phyloP scores from a whole-genome alignment of 495 filamentous ascomycete species.

The Podospora tetraspora region DNA sequence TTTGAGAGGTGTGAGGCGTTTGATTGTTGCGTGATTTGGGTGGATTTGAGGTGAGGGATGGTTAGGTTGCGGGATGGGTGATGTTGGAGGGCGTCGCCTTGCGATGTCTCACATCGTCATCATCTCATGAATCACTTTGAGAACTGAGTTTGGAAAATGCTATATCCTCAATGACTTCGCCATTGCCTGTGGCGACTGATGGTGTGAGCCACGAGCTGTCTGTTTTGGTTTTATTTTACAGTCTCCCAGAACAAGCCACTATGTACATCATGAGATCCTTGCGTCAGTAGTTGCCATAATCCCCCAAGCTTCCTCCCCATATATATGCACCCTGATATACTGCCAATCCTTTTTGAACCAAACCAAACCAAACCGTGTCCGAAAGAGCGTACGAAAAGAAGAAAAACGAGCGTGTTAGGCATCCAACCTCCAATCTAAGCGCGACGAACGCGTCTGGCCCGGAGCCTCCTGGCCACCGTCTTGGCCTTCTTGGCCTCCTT shows the following conservation, averaged over 20 bases:
- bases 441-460: background rate
- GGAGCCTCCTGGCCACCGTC: background rate
- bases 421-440: background rate
- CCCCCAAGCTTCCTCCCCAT: background rate
- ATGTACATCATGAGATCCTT: background rate
- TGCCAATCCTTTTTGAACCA: background rate
- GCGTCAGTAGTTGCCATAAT: background rate
- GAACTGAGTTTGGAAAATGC: background rate
- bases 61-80: background rate
- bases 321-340: background rate
- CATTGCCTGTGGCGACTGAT: background rate
- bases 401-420: background rate
- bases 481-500: background rate
- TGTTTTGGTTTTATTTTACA: background rate
- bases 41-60: conserved; percentile 9
- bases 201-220: background rate
- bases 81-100: too few species aligned
- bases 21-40: conserved; percentile 10
- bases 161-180: background rate
- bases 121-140: background rate
- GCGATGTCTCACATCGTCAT: background rate
- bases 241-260: background rate
- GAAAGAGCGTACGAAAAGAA: background rate
- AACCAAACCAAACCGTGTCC: background rate
- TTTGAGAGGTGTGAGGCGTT: conserved; percentile 9